Conservation (phyloP, 129 eudicot genomes). For the Centrapalus pauciflorus region DNA sequence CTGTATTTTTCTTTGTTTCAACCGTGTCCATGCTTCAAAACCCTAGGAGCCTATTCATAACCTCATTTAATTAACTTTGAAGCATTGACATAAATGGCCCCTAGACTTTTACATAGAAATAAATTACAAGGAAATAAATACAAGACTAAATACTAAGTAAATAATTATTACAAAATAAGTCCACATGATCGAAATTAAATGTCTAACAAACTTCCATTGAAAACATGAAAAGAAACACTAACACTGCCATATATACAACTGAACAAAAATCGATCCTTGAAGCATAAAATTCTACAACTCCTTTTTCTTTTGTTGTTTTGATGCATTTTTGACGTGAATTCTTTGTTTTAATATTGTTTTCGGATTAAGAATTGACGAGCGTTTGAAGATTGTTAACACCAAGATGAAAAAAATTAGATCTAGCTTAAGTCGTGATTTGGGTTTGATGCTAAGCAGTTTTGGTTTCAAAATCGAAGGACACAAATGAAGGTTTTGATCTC, state of each 20-base stretch:
- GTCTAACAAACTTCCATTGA: constrained; percentile 8
- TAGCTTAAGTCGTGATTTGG: constrained; percentile 13
- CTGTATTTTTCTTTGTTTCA: no score
- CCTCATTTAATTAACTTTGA: no score
- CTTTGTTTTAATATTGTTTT: background rate
- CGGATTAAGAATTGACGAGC: background rate
- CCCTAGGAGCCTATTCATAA: no score
- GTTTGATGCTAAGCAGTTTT: constrained; percentile 23
- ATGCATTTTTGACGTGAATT: background rate
- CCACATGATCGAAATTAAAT: no score
- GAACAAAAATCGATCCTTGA: constrained; percentile 45
- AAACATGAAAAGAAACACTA: constrained; percentile 30
- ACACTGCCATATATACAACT: constrained; percentile 45
- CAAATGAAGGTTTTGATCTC: constrained; percentile 25
- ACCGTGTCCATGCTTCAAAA: no score
- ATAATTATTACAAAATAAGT: no score
- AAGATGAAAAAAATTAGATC: constrained; percentile 19
- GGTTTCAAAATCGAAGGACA: constrained; percentile 33
- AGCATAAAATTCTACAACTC: constrained; percentile 13
- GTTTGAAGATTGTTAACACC: constrained; percentile 25
- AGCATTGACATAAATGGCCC: no score
- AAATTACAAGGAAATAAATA: no score
- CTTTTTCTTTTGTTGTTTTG: background rate
- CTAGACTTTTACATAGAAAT: no score
- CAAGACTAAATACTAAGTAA: no score